A percentile compares a stretch with the other conserved stretches of the same genome.
Conservation (phyloP, 306 rosid species). For the Sicyos edulis region DNA sequence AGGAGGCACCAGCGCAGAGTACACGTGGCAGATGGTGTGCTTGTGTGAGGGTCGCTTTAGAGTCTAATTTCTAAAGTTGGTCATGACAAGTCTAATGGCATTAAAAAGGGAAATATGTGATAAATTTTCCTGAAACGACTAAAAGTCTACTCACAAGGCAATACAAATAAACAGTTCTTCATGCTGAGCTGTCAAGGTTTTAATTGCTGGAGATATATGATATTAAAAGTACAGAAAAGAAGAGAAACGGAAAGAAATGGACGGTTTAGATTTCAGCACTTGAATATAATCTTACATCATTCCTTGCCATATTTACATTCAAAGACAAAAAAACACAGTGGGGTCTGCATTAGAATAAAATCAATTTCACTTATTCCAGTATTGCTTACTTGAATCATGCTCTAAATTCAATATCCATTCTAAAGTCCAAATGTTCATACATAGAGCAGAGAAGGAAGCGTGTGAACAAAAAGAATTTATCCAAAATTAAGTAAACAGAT, state of each 20-base stretch:
- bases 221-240: conserved; percentile 4
- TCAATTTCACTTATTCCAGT: too few relatives aligned
- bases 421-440: background rate
- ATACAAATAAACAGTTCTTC: background rate
- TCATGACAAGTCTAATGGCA: background rate
- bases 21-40: background rate
- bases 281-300: background rate
- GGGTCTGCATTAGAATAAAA: background rate
- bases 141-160: background rate
- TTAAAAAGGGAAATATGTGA: background rate
- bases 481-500: background rate
- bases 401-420: conserved; percentile 4
- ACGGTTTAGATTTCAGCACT: too few relatives aligned
- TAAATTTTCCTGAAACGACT: background rate
- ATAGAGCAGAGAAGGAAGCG: background rate
- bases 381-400: background rate
- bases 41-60: conserved; percentile 7
- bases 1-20: background rate
- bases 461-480: background rate
- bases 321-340: background rate
- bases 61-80: background rate
- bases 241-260: background rate
- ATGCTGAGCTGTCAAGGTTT: background rate
- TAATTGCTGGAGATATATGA: background rate
- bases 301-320: background rate